Evolutionary conservation across 164 flowering plant genomes (phyloP).

Genomic region (Magnolia changhungtana): DNA sequence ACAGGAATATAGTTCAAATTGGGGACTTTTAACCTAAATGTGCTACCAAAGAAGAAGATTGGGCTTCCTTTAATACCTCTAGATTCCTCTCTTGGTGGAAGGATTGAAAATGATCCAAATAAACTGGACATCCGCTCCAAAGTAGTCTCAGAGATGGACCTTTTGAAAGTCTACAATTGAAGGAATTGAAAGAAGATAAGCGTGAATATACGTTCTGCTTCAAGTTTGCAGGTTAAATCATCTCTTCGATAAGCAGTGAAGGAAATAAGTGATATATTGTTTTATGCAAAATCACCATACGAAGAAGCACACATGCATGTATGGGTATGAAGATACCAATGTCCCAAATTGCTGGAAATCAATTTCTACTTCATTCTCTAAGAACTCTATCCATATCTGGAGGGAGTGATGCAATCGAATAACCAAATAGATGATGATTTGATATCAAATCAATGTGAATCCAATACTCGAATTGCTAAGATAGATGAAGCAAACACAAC

Average conservation of each 20-base stretch:
- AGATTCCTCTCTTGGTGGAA: constrained; percentile 49
- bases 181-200: not conserved
- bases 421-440: no score
- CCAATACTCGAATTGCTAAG: no score
- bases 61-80: constrained; percentile 38
- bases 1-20: not conserved
- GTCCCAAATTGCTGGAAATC: not conserved
- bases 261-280: not conserved
- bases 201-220: not conserved
- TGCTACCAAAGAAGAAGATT: not conserved
- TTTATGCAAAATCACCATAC: not conserved
- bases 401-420: no score
- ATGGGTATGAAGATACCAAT: not conserved
- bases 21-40: not conserved
- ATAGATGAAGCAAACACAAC: no score
- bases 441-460: no score
- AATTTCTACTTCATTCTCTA: not conserved
- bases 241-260: not conserved
- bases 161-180: constrained; percentile 53
- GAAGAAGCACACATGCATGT: not conserved
- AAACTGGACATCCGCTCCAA: constrained; percentile 66
- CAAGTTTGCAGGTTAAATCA: no score
- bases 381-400: no score
- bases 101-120: constrained; percentile 69
- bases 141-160: constrained; percentile 77